Evolutionary conservation across 2,329 filamentous ascomycete genomes (phyloP).

Genomic region (Hypomyces perniciosus): DNA sequence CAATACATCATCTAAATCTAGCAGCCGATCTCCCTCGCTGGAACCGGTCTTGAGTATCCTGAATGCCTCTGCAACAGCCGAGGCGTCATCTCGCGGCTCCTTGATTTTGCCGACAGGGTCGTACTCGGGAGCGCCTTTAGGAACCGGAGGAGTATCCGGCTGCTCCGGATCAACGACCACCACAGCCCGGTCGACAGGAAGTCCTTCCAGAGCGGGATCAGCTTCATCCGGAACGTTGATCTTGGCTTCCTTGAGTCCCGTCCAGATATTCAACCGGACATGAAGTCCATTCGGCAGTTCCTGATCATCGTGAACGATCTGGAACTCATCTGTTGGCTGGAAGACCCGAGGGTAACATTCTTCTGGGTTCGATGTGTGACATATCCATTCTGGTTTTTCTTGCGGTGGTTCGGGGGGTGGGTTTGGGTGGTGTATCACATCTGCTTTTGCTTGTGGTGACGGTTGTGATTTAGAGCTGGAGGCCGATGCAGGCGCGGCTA

Average conservation of each 20-base stretch:
- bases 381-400: constrained; percentile 48
- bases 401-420: constrained; percentile 13
- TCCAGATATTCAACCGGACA: constrained; percentile 58
- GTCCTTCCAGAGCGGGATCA: constrained; percentile 41
- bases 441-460: no score
- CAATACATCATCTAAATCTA: constrained; percentile 43
- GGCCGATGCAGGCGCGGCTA: constrained; percentile 21
- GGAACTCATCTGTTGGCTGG: constrained; percentile 58
- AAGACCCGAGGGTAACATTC: constrained; percentile 65
- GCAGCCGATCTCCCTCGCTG: constrained; percentile 19
- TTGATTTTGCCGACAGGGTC: constrained; percentile 53
- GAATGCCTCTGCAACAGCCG: constrained; percentile 27
- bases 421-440: constrained; percentile 19
- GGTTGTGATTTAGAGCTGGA: constrained; percentile 4
- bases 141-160: constrained; percentile 30
- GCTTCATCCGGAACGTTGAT: constrained; percentile 54
- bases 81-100: constrained; percentile 36
- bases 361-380: constrained; percentile 51
- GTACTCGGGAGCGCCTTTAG: constrained; percentile 49
- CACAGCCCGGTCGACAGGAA: constrained; percentile 47
- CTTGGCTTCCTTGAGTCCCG: constrained; percentile 60
- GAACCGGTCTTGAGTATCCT: constrained; percentile 42
- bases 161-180: constrained; percentile 48
- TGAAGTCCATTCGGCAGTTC: constrained; percentile 60
- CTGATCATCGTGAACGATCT: constrained; percentile 57